Evolutionary conservation across 225 moss, liverwort and hornwort species (phyloP).

Genomic region (Polytrichum commune): DNA sequence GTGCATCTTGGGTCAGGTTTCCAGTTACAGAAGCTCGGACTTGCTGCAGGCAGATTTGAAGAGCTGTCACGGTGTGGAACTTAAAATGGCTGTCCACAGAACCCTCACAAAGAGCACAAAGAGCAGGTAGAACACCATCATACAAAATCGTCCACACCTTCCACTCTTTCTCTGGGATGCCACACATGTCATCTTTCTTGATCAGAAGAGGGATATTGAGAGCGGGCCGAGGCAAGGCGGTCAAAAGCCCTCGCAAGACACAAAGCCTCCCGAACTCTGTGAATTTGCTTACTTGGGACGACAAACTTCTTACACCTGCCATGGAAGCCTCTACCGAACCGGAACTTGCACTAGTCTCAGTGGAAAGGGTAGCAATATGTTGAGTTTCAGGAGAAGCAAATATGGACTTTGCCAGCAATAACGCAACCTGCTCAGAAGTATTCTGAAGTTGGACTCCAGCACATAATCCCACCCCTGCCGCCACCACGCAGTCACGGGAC

Average conservation of each 20-base stretch:
- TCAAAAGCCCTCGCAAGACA: conserved; percentile 81
- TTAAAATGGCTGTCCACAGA: conserved; percentile 98
- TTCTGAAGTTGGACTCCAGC: conserved; percentile 75
- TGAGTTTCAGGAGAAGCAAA: conserved; percentile 39
- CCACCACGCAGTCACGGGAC: conserved; percentile 94
- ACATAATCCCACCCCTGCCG: conserved; percentile 86
- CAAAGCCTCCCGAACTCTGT: conserved; percentile 93
- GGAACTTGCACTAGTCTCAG: conserved; percentile 32
- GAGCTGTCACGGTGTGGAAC: conserved; percentile 90
- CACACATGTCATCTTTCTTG: conserved; percentile 16
- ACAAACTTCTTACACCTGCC: conserved; percentile 56
- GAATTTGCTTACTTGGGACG: conserved; percentile 59
- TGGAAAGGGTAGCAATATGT: conserved; percentile 32
- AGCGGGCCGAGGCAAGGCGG: conserved; percentile 66
- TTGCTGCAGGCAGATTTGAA: conserved; percentile 98
- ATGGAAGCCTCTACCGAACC: conserved; percentile 40
- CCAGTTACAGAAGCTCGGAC: conserved; percentile 84
- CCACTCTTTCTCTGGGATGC: conserved; percentile 31
- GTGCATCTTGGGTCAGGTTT: conserved; percentile 52
- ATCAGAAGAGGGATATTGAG: conserved; percentile 66
- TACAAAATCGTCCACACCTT: conserved; percentile 84
- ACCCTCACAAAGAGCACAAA: conserved; percentile 80
- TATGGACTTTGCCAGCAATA: conserved; percentile 56
- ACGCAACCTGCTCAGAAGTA: conserved; percentile 55
- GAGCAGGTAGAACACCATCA: conserved; percentile 87